Conservation (phyloP, 2,329 filamentous ascomycete genomes). For the Cyphellophora attinorum region DNA sequence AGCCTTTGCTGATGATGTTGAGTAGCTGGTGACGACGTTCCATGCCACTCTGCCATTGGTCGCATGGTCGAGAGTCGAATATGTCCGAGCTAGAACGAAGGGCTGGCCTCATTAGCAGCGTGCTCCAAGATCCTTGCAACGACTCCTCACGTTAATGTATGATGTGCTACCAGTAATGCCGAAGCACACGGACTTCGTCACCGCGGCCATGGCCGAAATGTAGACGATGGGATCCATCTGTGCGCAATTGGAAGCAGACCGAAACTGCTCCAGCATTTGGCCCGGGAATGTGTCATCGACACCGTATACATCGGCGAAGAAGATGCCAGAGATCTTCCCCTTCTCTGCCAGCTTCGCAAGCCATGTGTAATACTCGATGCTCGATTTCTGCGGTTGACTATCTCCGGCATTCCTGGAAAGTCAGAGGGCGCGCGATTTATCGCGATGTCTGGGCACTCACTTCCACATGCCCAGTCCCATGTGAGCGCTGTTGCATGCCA, state of each 20-base stretch:
- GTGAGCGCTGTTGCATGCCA: background rate
- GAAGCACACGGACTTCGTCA: slow-evolving; percentile 54
- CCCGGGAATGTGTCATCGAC: slow-evolving; percentile 26
- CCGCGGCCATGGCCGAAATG: slow-evolving; percentile 56
- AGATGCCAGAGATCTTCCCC: slow-evolving; percentile 41
- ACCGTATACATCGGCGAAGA: slow-evolving; percentile 32
- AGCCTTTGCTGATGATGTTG: background rate
- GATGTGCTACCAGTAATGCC: slow-evolving; percentile 54
- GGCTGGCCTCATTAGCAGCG: no score
- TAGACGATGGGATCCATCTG: background rate
- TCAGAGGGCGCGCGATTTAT: background rate
- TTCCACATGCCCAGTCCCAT: background rate
- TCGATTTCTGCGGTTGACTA: background rate
- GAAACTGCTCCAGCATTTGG: background rate
- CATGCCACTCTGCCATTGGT: slow-evolving; percentile 52
- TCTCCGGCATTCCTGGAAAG: background rate
- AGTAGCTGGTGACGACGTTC: slow-evolving; percentile 54
- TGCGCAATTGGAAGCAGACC: background rate
- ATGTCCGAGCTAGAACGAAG: slow-evolving; percentile 51
- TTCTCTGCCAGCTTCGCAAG: slow-evolving; percentile 39
- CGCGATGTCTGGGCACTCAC: background rate
- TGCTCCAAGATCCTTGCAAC: no score
- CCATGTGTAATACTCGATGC: slow-evolving; percentile 43
- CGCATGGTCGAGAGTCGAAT: slow-evolving; percentile 53
- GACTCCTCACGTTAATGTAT: slow-evolving; percentile 28